Evolutionary conservation across 1,284 basidiomycete species (phyloP).

Genomic region (Trichosporon faecale): DNA sequence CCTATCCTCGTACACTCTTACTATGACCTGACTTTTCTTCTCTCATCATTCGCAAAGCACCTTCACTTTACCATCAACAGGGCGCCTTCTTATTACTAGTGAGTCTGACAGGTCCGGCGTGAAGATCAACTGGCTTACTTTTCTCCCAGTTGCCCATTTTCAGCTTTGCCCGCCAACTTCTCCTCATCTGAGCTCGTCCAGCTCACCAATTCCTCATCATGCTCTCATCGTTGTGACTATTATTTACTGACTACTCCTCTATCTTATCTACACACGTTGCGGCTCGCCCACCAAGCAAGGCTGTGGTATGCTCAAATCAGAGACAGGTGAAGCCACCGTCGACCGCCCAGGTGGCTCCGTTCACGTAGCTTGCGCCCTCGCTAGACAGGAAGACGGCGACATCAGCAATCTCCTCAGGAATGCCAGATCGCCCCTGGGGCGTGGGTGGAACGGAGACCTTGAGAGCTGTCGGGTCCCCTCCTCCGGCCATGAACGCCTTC

Average conservation of each 20-base stretch:
- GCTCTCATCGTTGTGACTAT: not conserved
- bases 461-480: not conserved
- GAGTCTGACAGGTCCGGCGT: too few relatives aligned
- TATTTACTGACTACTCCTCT: too few relatives aligned
- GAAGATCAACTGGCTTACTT: too few relatives aligned
- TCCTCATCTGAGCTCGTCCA: too few relatives aligned
- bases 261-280: too few relatives aligned
- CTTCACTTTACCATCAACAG: too few relatives aligned
- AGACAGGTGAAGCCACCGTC: conserved; percentile 30
- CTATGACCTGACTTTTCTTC: too few relatives aligned
- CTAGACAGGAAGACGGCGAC: conserved; percentile 32
- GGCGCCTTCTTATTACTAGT: too few relatives aligned
- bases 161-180: too few relatives aligned
- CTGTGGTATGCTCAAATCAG: not conserved
- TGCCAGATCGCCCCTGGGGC: conserved; percentile 10
- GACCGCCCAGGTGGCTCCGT: conserved; percentile 35
- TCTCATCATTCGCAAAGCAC: too few relatives aligned
- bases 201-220: not conserved
- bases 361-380: conserved; percentile 37
- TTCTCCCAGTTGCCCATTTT: not conserved
- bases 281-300: too few relatives aligned
- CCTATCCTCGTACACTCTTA: too few relatives aligned
- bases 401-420: conserved; percentile 39
- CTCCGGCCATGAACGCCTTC: not conserved
- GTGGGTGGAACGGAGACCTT: conserved; percentile 1